These are phyloP conservation scores for Spinellus fusiger DNA, from an alignment of 192 early-diverging fungal species.

Conservation along the genomic window DNA sequence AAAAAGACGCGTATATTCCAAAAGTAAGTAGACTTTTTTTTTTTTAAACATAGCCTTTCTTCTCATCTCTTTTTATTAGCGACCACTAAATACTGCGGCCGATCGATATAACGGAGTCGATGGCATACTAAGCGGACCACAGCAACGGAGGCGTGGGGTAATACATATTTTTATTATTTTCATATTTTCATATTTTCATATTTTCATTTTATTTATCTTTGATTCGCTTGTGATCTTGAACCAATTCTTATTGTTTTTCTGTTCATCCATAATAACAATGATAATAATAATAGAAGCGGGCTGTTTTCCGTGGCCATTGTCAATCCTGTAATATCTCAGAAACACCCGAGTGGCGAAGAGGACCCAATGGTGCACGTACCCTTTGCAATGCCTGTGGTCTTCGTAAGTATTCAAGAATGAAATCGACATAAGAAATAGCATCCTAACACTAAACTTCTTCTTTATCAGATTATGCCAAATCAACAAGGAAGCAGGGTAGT, in stretches of 20 bases:
- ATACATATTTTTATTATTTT: no score
- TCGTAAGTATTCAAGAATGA: slow-evolving; percentile 55
- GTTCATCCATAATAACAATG: no score
- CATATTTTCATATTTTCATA: no score
- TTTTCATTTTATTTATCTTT: neutral
- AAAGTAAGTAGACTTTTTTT: neutral
- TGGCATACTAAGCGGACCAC: neutral
- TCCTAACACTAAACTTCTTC: neutral
- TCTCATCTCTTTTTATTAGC: neutral
- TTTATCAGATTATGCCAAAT: slow-evolving; percentile 14
- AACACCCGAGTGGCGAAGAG: slow-evolving; percentile 92
- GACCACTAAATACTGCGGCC: neutral
- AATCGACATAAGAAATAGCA: neutral
- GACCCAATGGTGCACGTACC: slow-evolving; percentile 83
- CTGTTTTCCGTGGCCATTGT: slow-evolving; percentile 3
- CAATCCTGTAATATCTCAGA: slow-evolving; percentile 73
- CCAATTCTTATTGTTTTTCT: no score
- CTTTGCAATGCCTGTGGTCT: slow-evolving; percentile 94
- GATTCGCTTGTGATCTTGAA: neutral
- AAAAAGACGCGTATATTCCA: neutral
- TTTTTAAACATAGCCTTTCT: neutral
- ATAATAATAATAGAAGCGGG: no score
- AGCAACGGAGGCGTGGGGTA: neutral
- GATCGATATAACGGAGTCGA: neutral
- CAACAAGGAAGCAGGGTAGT: slow-evolving; percentile 5